These are phyloP conservation scores for Papiliotrema fonsecae DNA, from an alignment of 1,284 basidiomycete species.

Conservation along the genomic window DNA sequence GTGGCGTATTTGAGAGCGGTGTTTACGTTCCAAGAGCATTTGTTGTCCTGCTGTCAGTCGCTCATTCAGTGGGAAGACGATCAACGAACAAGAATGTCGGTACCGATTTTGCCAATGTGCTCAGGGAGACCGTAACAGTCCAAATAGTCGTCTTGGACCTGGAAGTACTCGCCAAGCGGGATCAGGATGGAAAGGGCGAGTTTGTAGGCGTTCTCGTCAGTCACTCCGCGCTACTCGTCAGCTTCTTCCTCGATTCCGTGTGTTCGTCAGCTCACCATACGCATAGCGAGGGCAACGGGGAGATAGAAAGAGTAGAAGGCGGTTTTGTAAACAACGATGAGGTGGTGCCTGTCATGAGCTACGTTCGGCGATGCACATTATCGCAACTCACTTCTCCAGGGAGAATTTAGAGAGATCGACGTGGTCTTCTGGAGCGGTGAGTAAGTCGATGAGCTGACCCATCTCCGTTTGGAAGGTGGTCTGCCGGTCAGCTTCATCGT, in stretches of 20 bases:
- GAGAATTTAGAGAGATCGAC: slow-evolving; percentile 88
- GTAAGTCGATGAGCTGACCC: slow-evolving; percentile 91
- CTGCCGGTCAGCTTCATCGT: slow-evolving; percentile 45
- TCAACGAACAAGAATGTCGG: slow-evolving; percentile 78
- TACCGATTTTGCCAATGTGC: slow-evolving; percentile 93
- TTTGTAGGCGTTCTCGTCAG: slow-evolving; percentile 67
- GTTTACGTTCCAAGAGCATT: slow-evolving; percentile 97
- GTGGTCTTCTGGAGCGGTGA: slow-evolving; percentile 85
- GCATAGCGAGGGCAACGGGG: slow-evolving; percentile 91
- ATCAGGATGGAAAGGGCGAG: slow-evolving; percentile 78
- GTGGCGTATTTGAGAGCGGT: slow-evolving; percentile 69
- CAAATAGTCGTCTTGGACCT: slow-evolving; percentile 96
- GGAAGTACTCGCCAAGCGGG: slow-evolving; percentile 96
- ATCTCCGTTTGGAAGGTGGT: slow-evolving; percentile 92
- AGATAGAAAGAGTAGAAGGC: slow-evolving; percentile 99
- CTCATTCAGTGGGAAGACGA: not conserved
- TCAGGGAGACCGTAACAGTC: slow-evolving; percentile 88
- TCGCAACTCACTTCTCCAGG: slow-evolving; percentile 58
- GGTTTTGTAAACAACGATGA: slow-evolving; percentile 97
- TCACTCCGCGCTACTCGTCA: slow-evolving; percentile 55
- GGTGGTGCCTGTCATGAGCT: slow-evolving; percentile 61
- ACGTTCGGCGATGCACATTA: slow-evolving; percentile 1
- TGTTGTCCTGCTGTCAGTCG: slow-evolving; percentile 66
- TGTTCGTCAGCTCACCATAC: slow-evolving; percentile 49
- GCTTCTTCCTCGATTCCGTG: not conserved